These are phyloP conservation scores for Fusarium longipes DNA, from an alignment of 2,329 filamentous ascomycete genomes.

Conservation along the genomic window DNA sequence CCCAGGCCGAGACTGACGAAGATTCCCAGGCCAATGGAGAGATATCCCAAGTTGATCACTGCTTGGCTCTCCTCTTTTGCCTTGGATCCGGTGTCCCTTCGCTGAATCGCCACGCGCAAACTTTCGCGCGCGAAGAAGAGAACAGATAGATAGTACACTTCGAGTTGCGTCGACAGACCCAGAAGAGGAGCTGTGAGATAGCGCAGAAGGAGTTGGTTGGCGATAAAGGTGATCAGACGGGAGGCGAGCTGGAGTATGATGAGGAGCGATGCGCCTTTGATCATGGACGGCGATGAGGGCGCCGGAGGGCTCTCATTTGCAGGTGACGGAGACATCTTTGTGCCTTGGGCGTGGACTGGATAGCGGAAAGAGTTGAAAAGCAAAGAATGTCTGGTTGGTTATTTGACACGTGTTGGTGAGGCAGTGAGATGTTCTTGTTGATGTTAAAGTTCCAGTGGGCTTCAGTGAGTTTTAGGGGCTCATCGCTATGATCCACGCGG, in stretches of 20 bases:
- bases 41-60: conserved; percentile 87
- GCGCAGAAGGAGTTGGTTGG: conserved; percentile 91
- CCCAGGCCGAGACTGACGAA: conserved; percentile 73
- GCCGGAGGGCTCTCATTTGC: neutral
- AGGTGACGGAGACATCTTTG: conserved; percentile 12
- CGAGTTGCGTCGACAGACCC: conserved; percentile 88
- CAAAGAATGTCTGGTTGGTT: neutral
- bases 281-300: conserved; percentile 50
- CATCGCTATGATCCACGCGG: neutral
- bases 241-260: conserved; percentile 89
- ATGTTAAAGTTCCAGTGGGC: conserved; percentile 16
- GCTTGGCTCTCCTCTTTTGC: conserved; percentile 68
- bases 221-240: conserved; percentile 87
- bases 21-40: conserved; percentile 77
- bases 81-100: conserved; percentile 61
- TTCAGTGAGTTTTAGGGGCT: conserved; percentile 17
- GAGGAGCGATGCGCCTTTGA: conserved; percentile 83
- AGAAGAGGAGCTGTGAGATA: conserved; percentile 87
- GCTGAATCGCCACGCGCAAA: conserved; percentile 88
- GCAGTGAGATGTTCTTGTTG: neutral
- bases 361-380: neutral
- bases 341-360: neutral
- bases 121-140: conserved; percentile 95
- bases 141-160: conserved; percentile 92
- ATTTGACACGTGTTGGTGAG: conserved; percentile 35